Evolutionary conservation across 345 rosid species (phyloP), one percentile per base, ranked within the genome.

Genomic region (Heritiera fomes): DNA sequence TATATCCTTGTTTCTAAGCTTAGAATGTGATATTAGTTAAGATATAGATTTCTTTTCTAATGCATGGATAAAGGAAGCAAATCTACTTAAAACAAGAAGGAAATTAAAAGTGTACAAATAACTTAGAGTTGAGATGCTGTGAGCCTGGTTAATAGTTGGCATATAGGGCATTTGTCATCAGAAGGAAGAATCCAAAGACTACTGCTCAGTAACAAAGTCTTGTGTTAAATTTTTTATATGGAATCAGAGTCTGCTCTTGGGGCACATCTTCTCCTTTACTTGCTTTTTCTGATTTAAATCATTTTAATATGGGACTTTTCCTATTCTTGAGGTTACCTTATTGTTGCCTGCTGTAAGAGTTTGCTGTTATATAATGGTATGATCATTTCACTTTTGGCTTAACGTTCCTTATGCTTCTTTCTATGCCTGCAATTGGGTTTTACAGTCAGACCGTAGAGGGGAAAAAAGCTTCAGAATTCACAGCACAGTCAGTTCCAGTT

Each of bases 381-480:
- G 40, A 40, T 41, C 0, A 2, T 6, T 17, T 52, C 43, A 8
- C 14, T 43, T 66, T 52, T 6, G 45, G 58, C 23, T 55, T 43
- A 1, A 43, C 18, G 9, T 45, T 76, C 75, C 47, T 40, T 71
- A 10, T 71, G 12, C 60, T 80, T 77, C 61, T 3, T 61, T 14
- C 43, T 74, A 45, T n/a, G 15, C n/a, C 55, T 71, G 73, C 49
- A 43, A 68, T 74, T 75, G 64, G 12, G 12, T 47, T 68, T 15
- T 85, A 60, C 83, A 89, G 95, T 79, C 89, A 80, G 64, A 91
- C 84, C 55, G 65, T 78, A 69, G 91, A 89, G 9, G 84, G 87
- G 62, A 81, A 77, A 81, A 90, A 80, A 71, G 74, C 78, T 73
- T 80, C 87, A 20, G 92, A 88, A 53, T 79, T 82, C 34, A 83